phyloP scores from a whole-genome alignment of 306 rosid species.

The Inga oerstediana region DNA sequence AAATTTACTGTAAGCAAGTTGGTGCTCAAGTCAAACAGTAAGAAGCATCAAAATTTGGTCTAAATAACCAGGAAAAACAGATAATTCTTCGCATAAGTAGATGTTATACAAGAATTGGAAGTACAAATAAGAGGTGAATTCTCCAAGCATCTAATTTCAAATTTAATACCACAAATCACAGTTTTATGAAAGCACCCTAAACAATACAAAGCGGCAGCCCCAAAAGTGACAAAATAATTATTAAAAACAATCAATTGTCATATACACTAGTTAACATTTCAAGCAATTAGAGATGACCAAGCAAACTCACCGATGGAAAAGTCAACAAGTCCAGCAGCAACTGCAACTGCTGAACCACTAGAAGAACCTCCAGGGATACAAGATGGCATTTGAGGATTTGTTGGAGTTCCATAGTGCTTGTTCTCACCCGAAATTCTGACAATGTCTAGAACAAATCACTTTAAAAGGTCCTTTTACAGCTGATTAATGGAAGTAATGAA shows the following conservation, averaged over 20 bases:
- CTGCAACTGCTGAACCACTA: slow-evolving; percentile 81
- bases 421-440: slow-evolving; percentile 71
- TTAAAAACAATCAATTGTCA: background rate
- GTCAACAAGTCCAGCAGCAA: slow-evolving; percentile 73
- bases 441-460: slow-evolving; percentile 15
- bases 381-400: slow-evolving; percentile 55
- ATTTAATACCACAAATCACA: background rate
- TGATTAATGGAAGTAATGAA: background rate
- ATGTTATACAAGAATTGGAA: background rate
- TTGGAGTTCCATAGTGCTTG: slow-evolving; percentile 69
- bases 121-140: background rate
- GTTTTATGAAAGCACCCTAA: background rate
- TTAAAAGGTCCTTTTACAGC: background rate
- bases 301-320: slow-evolving; percentile 63
- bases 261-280: background rate
- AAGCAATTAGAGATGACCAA: background rate
- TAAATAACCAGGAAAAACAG: background rate
- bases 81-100: background rate
- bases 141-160: background rate
- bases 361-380: slow-evolving; percentile 76
- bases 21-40: background rate
- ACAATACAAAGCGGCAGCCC: background rate
- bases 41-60: background rate
- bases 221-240: background rate
- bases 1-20: background rate